Evolutionary conservation across 345 rosid species (phyloP).

Genomic region (Pelargonium nanum): DNA sequence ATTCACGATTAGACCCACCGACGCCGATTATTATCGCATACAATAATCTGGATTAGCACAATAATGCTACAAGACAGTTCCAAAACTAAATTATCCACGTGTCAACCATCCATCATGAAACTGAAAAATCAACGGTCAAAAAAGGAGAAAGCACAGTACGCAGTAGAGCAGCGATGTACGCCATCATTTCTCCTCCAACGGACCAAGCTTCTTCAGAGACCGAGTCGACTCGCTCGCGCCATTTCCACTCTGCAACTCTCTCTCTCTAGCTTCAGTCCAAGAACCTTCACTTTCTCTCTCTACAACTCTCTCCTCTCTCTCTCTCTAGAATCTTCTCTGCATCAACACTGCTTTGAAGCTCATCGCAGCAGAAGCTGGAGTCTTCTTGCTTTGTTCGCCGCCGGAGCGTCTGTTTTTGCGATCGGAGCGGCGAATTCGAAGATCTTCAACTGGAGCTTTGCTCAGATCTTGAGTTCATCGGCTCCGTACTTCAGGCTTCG

Average conservation of each 20-base stretch:
- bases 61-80: too few relatives aligned
- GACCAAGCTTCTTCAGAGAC: not conserved
- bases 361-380: not conserved
- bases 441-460: not conserved
- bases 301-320: too few relatives aligned
- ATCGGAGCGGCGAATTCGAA: not conserved
- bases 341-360: not conserved
- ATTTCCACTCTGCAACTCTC: not conserved
- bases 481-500: not conserved
- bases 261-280: not conserved
- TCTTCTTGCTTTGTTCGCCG: too few relatives aligned
- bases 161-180: not conserved
- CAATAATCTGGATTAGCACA: too few relatives aligned
- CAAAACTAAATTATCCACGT: too few relatives aligned
- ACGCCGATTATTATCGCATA: too few relatives aligned
- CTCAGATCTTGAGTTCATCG: not conserved
- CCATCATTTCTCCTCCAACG: not conserved
- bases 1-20: too few relatives aligned
- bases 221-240: not conserved
- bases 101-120: too few relatives aligned
- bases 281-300: too few relatives aligned
- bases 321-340: not conserved
- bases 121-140: too few relatives aligned
- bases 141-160: not conserved
- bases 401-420: not conserved